Conservation (phyloP, 371 early-diverging fungal genomes). For the Neoconidiobolus thromboides region DNA sequence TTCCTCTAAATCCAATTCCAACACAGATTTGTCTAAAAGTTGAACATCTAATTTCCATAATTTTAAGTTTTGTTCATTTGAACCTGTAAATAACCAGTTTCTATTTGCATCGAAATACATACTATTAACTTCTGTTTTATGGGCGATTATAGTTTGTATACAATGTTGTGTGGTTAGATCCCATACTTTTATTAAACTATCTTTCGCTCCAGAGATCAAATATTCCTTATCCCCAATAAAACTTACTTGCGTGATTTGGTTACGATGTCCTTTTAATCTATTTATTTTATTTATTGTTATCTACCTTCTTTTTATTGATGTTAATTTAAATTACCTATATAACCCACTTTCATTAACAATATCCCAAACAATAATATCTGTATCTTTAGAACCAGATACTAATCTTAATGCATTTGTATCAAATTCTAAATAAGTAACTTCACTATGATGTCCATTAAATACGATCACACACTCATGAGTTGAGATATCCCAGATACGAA, state of each 20-base stretch:
- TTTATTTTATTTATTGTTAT: too few relatives aligned
- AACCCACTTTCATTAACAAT: constrained; percentile 75
- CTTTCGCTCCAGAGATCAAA: constrained; percentile 74
- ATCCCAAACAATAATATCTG: constrained; percentile 90
- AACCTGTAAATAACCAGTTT: constrained; percentile 53
- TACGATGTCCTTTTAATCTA: constrained; percentile 83
- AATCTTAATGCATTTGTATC: constrained; percentile 58
- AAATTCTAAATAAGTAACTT: constrained; percentile 66
- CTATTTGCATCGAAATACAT: constrained; percentile 40
- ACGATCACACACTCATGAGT: constrained; percentile 26
- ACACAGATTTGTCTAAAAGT: too few relatives aligned
- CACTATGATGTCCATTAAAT: constrained; percentile 79
- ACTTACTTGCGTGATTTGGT: constrained; percentile 54
- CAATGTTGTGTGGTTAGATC: constrained; percentile 82
- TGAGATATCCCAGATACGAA: constrained; percentile 49
- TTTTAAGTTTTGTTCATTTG: constrained; percentile 47
- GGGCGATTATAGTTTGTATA: constrained; percentile 81
- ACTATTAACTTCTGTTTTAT: constrained; percentile 85
- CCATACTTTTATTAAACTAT: constrained; percentile 90
- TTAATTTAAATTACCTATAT: constrained; percentile 21
- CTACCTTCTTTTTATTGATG: not conserved
- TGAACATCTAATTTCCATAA: constrained; percentile 49
- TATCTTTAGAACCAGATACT: constrained; percentile 81
- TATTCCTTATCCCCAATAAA: constrained; percentile 32
- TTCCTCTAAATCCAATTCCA: constrained; percentile 8